Conservation (phyloP, 1,284 basidiomycete genomes). For the Flammula alnicola region DNA sequence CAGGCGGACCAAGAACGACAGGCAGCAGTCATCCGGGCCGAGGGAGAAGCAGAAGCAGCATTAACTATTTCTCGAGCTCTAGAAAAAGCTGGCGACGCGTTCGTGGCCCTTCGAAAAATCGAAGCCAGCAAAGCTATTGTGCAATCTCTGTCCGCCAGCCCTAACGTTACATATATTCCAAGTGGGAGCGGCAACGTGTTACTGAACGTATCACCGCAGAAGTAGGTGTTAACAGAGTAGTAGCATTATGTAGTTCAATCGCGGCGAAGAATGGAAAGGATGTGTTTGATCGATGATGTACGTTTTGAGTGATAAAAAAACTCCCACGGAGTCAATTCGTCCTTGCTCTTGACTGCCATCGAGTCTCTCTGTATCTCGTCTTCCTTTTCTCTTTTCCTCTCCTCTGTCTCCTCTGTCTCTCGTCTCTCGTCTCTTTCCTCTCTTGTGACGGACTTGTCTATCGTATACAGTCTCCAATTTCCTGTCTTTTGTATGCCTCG, state of each 20-base stretch:
- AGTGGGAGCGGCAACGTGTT: slow-evolving; percentile 80
- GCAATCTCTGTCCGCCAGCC: slow-evolving; percentile 76
- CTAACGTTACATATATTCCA: slow-evolving; percentile 90
- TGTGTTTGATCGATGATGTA: slow-evolving; percentile 14
- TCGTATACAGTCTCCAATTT: slow-evolving; percentile 52
- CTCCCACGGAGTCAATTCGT: slow-evolving; percentile 37
- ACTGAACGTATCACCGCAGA: slow-evolving; percentile 77
- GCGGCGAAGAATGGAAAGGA: not conserved
- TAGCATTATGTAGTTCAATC: too few relatives aligned
- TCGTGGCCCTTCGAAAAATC: slow-evolving; percentile 95
- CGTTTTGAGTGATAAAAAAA: slow-evolving; percentile 28
- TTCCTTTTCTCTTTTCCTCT: slow-evolving; percentile 49
- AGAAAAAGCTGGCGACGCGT: slow-evolving; percentile 94
- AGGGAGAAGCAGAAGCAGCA: slow-evolving; percentile 98
- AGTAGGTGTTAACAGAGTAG: slow-evolving; percentile 38
- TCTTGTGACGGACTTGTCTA: slow-evolving; percentile 56
- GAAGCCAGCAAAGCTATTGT: slow-evolving; percentile 98
- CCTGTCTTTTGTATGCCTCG: slow-evolving; percentile 43
- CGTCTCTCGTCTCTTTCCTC: slow-evolving; percentile 47
- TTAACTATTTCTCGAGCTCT: slow-evolving; percentile 92
- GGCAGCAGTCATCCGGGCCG: slow-evolving; percentile 96
- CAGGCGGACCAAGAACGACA: slow-evolving; percentile 99
- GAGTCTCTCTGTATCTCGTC: slow-evolving; percentile 49
- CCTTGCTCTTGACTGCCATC: slow-evolving; percentile 49
- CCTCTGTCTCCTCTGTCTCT: slow-evolving; percentile 42